phyloP scores from a whole-genome alignment of 2,329 filamentous ascomycete genomes.

The Trichoderma atrobrunneum region DNA sequence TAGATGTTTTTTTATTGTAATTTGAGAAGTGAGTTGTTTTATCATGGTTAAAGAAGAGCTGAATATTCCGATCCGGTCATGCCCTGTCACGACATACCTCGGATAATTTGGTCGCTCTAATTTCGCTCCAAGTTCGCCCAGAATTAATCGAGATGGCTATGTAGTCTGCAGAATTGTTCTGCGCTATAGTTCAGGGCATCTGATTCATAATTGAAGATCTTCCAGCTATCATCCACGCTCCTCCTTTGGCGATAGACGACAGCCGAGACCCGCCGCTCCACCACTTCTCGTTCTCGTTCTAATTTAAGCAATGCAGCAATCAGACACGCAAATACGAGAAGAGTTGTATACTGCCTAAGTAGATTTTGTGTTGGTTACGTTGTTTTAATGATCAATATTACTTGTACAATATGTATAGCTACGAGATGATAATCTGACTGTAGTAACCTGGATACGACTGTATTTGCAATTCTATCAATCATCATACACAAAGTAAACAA shows the following conservation, averaged over 20 bases:
- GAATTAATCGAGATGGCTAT: background rate
- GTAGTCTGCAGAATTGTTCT: background rate
- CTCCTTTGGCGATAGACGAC: slow-evolving; percentile 4
- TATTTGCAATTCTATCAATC: background rate
- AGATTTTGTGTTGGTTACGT: background rate
- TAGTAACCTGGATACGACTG: background rate
- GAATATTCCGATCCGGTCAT: background rate
- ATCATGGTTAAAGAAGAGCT: background rate
- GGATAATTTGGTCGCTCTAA: background rate
- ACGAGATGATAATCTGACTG: background rate
- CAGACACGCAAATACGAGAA: background rate
- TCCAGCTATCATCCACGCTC: too few relatives aligned
- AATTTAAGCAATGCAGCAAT: background rate
- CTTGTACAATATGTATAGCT: background rate
- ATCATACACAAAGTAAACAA: background rate
- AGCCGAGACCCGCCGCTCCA: background rate
- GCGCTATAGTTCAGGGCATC: background rate
- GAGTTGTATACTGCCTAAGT: background rate
- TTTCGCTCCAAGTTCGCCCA: background rate
- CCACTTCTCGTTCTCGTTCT: background rate
- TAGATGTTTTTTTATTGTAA: background rate
- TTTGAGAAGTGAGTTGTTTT: background rate
- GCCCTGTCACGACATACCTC: background rate
- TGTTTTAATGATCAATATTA: background rate
- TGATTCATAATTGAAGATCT: background rate